These are phyloP conservation scores for Lobulomyces angularis DNA, from an alignment of 192 early-diverging fungal species.

Conservation along the genomic window DNA sequence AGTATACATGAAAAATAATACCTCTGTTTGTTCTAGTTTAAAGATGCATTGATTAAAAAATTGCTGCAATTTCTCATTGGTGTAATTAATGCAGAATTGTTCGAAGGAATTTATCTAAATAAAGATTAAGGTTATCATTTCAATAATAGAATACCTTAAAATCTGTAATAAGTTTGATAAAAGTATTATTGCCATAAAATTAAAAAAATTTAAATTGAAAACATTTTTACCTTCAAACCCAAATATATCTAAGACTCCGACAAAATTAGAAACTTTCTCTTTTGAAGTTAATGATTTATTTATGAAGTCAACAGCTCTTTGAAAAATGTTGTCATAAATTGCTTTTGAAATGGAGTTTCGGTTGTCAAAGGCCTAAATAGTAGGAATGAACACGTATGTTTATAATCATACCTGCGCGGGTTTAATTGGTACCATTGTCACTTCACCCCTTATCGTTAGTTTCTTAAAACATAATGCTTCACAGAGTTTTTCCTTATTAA, in stretches of 20 bases:
- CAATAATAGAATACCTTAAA: background rate
- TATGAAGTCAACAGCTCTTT: slow-evolving; percentile 39
- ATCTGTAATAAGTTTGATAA: slow-evolving; percentile 5
- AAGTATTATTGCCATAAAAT: slow-evolving; percentile 1
- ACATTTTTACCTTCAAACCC: slow-evolving; percentile 32
- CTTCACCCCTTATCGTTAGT: slow-evolving; percentile 73
- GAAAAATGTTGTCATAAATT: slow-evolving; percentile 38
- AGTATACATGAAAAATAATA: too few relatives aligned
- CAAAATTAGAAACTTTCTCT: slow-evolving; percentile 21
- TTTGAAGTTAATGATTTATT: slow-evolving; percentile 22
- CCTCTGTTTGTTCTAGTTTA: slow-evolving; percentile 45
- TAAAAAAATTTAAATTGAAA: background rate
- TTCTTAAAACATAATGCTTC: slow-evolving; percentile 73
- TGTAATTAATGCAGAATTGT: slow-evolving; percentile 42
- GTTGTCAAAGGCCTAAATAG: slow-evolving; percentile 39
- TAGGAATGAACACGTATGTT: background rate
- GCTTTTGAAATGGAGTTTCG: slow-evolving; percentile 42
- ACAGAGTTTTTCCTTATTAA: slow-evolving; percentile 57
- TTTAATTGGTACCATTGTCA: slow-evolving; percentile 85
- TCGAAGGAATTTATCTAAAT: slow-evolving; percentile 40
- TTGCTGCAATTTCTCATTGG: slow-evolving; percentile 38
- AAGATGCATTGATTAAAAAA: slow-evolving; percentile 49
- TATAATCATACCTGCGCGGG: slow-evolving; percentile 41
- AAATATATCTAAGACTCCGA: slow-evolving; percentile 47
- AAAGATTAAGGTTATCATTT: slow-evolving; percentile 9